Evolutionary conservation across 352 stramenopile genomes (phyloP), one percentile per base, ranked within the genome.

Genomic region (Pythium oligandrum): DNA sequence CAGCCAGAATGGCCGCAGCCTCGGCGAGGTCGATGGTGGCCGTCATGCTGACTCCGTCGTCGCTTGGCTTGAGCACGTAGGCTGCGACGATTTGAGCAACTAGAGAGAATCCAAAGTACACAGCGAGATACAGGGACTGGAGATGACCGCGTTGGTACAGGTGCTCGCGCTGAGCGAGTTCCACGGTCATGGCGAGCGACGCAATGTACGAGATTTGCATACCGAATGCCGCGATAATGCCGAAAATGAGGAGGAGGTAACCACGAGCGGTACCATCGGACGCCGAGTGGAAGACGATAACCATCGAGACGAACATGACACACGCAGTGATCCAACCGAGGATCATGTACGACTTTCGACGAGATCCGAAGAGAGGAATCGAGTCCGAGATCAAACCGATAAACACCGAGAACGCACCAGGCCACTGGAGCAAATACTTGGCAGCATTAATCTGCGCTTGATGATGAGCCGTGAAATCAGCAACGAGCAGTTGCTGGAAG

Each of bases 311-410:
- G 17, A 26, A 26, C 17, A 26, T 26, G 17, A 26, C 17, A 26
- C 17, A 26, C 17, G 17, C 17, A 26, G 17, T 26, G 17, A 26
- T 44, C 74, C 75, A 90, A 6, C 88, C 88, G n/a, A 92, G 48
- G 2, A 84, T 64, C 55, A 96, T 89, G 67, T 96, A 96, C 2
- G 85, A 72, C 55, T 95, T 96, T 11, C 88, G 69, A 12, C 81
- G 83, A 38, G 79, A 88, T 7, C 87, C 83, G 40, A 71, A 78
- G 30, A 97, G 70, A 10, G 89, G 80, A 10, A 87, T 68, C 38
- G 68, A 89, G 64, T 97, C 89, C 11, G 72, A 90, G 12, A 93
- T 49, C 32, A 96, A 74, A 31, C 88, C 89, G 48, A 95, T 71
- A 12, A 96, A 63, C 6, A 96, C 75, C 1, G 88, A 85, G 33